Evolutionary conservation across 2,329 filamentous ascomycete species (phyloP).

Genomic region (Bipolaris sorokiniana): DNA sequence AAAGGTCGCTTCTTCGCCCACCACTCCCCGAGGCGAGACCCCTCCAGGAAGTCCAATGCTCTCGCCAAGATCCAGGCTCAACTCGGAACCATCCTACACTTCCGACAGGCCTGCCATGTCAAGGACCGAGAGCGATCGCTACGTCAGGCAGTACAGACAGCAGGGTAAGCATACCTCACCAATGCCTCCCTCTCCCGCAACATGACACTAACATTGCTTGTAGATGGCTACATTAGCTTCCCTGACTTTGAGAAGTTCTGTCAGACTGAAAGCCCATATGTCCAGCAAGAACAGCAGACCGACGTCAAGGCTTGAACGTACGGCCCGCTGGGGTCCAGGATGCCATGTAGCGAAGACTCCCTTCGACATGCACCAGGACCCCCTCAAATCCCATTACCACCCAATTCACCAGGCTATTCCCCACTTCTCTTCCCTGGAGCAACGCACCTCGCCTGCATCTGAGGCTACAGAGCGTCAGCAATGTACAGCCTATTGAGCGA

Average conservation of each 20-base stretch:
- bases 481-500: constrained; percentile 3
- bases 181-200: background rate
- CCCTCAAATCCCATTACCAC: constrained; percentile 13
- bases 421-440: constrained; percentile 2
- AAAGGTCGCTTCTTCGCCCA: constrained; percentile 52
- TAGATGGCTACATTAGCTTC: constrained; percentile 72
- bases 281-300: constrained; percentile 37
- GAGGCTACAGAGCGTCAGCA: background rate
- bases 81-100: constrained; percentile 35
- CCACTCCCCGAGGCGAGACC: constrained; percentile 48
- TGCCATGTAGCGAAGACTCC: constrained; percentile 11
- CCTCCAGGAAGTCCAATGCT: constrained; percentile 39
- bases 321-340: constrained; percentile 2
- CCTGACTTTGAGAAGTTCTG: constrained; percentile 73
- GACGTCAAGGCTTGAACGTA: constrained; percentile 43
- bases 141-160: constrained; percentile 46
- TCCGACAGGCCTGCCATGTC: constrained; percentile 42
- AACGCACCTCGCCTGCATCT: constrained; percentile 1
- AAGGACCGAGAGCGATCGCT: constrained; percentile 48
- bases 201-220: constrained; percentile 22
- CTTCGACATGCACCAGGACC: constrained; percentile 9
- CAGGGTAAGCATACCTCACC: constrained; percentile 41
- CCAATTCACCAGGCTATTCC: constrained; percentile 14
- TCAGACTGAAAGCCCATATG: constrained; percentile 44
- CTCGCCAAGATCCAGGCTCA: constrained; percentile 37